These are phyloP conservation scores for Verticillium nonalfalfae DNA, from an alignment of 2,329 filamentous ascomycete species.

Conservation along the genomic window DNA sequence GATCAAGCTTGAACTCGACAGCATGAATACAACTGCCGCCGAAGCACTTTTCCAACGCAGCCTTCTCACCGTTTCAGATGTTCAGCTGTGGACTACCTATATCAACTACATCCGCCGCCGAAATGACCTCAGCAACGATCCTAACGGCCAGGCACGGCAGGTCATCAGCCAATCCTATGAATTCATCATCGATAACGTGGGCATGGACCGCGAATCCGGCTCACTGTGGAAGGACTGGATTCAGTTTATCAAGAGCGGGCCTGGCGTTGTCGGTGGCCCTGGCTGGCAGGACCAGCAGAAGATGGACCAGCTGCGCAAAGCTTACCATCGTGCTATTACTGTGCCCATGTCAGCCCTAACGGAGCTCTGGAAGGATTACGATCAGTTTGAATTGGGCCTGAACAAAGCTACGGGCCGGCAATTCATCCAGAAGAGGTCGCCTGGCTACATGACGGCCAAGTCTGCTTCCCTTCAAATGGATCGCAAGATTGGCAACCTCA, in stretches of 20 bases:
- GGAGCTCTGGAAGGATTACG: constrained; percentile 93
- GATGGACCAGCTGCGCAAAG: constrained; percentile 88
- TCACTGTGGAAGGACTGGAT: constrained; percentile 93
- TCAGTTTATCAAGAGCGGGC: constrained; percentile 82
- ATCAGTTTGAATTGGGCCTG: constrained; percentile 87
- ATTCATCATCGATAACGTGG: constrained; percentile 83
- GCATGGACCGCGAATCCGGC: constrained; percentile 85
- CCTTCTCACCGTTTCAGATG: constrained; percentile 71
- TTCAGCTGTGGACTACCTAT: constrained; percentile 87
- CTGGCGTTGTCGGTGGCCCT: constrained; percentile 76
- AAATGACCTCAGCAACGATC: constrained; percentile 77
- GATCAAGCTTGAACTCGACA: constrained; percentile 80
- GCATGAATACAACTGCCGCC: constrained; percentile 74
- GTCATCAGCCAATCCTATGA: constrained; percentile 85
- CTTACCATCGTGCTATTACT: constrained; percentile 83
- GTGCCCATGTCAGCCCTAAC: constrained; percentile 81
- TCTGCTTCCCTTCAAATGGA: constrained; percentile 87
- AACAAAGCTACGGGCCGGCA: constrained; percentile 96
- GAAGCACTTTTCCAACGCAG: constrained; percentile 80
- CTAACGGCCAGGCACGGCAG: constrained; percentile 67
- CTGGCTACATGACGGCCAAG: constrained; percentile 92
- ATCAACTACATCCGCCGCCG: constrained; percentile 90
- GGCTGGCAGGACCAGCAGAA: constrained; percentile 98
- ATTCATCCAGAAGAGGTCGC: constrained; percentile 86
- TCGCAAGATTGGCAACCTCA: constrained; percentile 72